phyloP scores from a whole-genome alignment of 768 basidiomycete genomes.

The Lentinula sp. region DNA sequence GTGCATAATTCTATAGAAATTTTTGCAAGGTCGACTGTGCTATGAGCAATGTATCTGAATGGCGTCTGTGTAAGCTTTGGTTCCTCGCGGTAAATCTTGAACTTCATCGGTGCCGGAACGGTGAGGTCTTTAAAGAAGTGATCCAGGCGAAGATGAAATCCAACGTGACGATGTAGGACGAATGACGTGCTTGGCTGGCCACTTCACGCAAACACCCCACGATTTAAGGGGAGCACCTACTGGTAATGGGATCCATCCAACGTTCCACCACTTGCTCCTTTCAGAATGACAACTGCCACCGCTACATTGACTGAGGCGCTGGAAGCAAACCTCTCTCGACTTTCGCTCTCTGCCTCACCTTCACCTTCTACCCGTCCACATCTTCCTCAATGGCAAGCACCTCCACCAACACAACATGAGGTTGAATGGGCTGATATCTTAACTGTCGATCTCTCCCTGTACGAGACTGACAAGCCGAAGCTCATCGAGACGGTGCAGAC shows the following conservation, averaged over 20 bases:
- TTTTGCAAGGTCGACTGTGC: no score
- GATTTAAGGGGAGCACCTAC: neutral
- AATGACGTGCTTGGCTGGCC: neutral
- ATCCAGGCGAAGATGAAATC: neutral
- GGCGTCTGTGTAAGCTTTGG: no score
- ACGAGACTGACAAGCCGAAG: conserved; percentile 18
- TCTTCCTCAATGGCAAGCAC: conserved; percentile 14
- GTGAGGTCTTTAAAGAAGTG: neutral
- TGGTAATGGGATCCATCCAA: neutral
- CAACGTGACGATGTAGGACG: neutral
- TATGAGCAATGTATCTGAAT: no score
- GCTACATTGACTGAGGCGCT: neutral
- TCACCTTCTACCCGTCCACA: neutral
- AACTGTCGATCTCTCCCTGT: conserved; percentile 27
- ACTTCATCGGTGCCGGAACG: neutral
- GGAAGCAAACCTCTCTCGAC: neutral
- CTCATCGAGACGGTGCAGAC: conserved; percentile 22
- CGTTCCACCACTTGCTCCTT: neutral
- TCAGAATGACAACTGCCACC: neutral
- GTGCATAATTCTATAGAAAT: no score
- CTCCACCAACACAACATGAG: conserved; percentile 15
- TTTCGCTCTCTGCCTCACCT: neutral
- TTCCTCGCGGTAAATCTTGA: neutral
- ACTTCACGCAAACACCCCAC: neutral
- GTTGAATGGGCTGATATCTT: conserved; percentile 29